Percentiles rank a stretch among this genome's conserved stretches.
Conservation (phyloP, 2,329 filamentous ascomycete genomes). For the Fusarium sp. region DNA sequence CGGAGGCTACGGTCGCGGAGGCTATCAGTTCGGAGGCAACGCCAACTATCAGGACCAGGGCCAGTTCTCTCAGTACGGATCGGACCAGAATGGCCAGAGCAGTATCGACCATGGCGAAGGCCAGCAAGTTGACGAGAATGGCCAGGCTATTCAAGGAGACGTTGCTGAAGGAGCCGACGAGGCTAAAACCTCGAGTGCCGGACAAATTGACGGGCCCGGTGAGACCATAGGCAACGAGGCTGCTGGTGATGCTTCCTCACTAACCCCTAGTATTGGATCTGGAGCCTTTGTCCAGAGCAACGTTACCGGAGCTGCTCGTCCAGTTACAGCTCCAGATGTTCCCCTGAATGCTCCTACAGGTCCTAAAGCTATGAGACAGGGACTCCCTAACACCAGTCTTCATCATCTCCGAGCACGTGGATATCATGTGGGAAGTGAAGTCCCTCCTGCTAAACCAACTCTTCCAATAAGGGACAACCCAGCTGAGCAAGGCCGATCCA, state of each 20-base stretch:
- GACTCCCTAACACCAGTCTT: slow-evolving; percentile 84
- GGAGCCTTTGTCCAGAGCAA: slow-evolving; percentile 40
- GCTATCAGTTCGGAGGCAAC: slow-evolving; percentile 61
- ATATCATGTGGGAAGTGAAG: slow-evolving; percentile 60
- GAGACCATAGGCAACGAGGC: slow-evolving; percentile 52
- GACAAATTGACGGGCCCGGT: slow-evolving; percentile 44
- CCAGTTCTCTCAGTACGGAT: slow-evolving; percentile 50
- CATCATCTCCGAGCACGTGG: slow-evolving; percentile 72
- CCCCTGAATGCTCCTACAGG: slow-evolving; percentile 86
- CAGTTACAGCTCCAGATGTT: slow-evolving; percentile 54
- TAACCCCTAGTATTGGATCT: slow-evolving; percentile 38
- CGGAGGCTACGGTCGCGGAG: slow-evolving; percentile 68
- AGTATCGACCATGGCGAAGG: slow-evolving; percentile 43
- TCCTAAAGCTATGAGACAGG: slow-evolving; percentile 94
- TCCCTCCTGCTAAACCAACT: slow-evolving; percentile 46
- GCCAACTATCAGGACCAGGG: slow-evolving; percentile 55
- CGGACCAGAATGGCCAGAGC: slow-evolving; percentile 43
- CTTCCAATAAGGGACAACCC: slow-evolving; percentile 37
- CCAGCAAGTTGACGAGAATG: slow-evolving; percentile 57
- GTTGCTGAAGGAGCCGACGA: slow-evolving; percentile 34
- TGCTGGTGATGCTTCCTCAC: slow-evolving; percentile 40
- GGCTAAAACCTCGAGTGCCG: slow-evolving; percentile 36
- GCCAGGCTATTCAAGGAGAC: slow-evolving; percentile 51
- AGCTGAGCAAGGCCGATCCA: slow-evolving; percentile 53
- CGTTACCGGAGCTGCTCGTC: slow-evolving; percentile 50